phyloP scores from a whole-genome alignment of 768 basidiomycete species.

The Auriscalpium microsporum region DNA sequence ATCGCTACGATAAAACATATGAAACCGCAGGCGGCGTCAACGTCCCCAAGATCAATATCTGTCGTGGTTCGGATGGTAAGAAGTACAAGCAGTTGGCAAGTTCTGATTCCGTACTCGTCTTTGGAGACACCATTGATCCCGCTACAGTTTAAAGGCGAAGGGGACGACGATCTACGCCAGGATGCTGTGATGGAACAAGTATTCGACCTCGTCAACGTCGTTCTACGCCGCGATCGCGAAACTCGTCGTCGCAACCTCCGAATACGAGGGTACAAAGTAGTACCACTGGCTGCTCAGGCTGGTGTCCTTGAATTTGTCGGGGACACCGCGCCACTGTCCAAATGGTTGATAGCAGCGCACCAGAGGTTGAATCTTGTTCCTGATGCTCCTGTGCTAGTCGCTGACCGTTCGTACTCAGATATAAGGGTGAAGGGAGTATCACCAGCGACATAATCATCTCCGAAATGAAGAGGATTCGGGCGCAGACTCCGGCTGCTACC shows the following conservation, averaged over 20 bases:
- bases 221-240: constrained; percentile 66
- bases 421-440: no score
- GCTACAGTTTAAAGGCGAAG: constrained; percentile 81
- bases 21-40: constrained; percentile 69
- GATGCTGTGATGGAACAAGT: constrained; percentile 99
- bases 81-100: constrained; percentile 75
- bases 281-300: constrained; percentile 72
- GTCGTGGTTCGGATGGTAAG: constrained; percentile 57
- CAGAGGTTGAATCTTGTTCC: constrained; percentile 32
- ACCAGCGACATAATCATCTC: constrained; percentile 18
- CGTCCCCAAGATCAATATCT: constrained; percentile 71
- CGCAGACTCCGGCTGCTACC: constrained; percentile 19
- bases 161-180: constrained; percentile 87
- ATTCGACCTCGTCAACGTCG: constrained; percentile 78
- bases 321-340: constrained; percentile 57
- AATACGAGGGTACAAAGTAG: constrained; percentile 81
- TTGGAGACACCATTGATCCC: neutral
- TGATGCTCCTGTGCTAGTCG: no score
- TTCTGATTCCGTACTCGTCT: neutral
- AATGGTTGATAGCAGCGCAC: constrained; percentile 63
- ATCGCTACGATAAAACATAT: constrained; percentile 51
- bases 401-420: no score
- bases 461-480: constrained; percentile 26
- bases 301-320: constrained; percentile 89
- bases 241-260: constrained; percentile 64